Conservation (phyloP, 352 stramenopile species). For the Aphanomyces stellatus region DNA sequence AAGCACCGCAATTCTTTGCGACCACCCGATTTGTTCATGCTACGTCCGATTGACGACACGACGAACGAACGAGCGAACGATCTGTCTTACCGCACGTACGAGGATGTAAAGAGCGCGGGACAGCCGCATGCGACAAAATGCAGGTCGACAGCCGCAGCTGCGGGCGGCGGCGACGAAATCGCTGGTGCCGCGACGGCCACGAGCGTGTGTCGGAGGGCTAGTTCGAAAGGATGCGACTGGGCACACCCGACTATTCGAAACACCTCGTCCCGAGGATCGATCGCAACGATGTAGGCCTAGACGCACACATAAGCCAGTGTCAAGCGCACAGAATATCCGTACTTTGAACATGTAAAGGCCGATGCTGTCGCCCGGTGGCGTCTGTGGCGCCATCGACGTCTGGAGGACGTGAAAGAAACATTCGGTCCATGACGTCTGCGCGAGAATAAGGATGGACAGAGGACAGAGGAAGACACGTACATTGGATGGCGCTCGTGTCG, state of each 20-base stretch:
- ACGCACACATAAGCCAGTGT: background rate
- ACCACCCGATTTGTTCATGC: background rate
- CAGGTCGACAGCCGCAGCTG: background rate
- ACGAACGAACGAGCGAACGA: background rate
- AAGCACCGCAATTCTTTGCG: background rate
- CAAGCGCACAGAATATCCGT: background rate
- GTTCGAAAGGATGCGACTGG: background rate
- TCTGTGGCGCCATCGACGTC: too few relatives aligned
- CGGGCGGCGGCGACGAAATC: background rate
- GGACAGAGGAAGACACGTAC: too few relatives aligned
- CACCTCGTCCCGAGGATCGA: too few relatives aligned
- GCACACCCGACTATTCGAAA: background rate
- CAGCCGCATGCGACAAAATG: background rate
- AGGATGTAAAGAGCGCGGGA: background rate
- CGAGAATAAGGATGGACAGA: too few relatives aligned
- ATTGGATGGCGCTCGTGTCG: background rate
- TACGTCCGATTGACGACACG: background rate
- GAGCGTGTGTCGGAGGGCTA: background rate
- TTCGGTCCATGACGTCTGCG: too few relatives aligned
- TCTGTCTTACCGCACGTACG: background rate
- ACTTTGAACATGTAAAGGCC: too few relatives aligned
- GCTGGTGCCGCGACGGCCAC: background rate
- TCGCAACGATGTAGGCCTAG: background rate
- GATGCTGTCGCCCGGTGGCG: too few relatives aligned
- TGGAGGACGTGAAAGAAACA: too few relatives aligned